Conservation (phyloP, 805 yeast genomes). For the Kregervanrija delftensis region DNA sequence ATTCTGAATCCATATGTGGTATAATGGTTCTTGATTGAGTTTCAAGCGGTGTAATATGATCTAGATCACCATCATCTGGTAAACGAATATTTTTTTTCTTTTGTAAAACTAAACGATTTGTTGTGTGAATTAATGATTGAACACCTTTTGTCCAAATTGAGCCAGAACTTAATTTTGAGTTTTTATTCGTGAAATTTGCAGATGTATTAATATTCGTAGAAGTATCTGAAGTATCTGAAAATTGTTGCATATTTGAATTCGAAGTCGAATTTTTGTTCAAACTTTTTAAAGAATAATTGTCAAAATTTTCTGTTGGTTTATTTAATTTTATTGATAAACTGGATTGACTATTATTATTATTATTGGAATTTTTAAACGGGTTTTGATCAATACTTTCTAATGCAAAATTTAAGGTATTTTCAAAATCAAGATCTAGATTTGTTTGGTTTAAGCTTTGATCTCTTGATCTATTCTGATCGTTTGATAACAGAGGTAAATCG, state of each 20-base stretch:
- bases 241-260: constrained; percentile 3
- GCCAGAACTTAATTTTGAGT: constrained; percentile 8
- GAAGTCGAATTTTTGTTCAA: constrained; percentile 12
- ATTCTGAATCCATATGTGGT: constrained; percentile 30
- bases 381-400: constrained; percentile 41
- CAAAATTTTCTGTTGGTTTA: constrained; percentile 26
- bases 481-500: background rate
- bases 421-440: constrained; percentile 53
- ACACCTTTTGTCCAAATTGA: constrained; percentile 28
- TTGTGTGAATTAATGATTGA: constrained; percentile 20
- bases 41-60: constrained; percentile 1
- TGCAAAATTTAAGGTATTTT: constrained; percentile 60
- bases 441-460: constrained; percentile 32
- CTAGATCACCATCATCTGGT: constrained; percentile 17
- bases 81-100: constrained; percentile 22
- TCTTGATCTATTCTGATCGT: constrained; percentile 4
- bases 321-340: background rate
- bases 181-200: background rate
- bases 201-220: too few species aligned
- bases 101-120: constrained; percentile 20
- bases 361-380: constrained; percentile 26
- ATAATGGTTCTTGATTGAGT: constrained; percentile 28
- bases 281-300: constrained; percentile 22
- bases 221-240: too few species aligned
- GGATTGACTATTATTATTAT: constrained; percentile 23